Evolutionary conservation across 2,329 filamentous ascomycete species (phyloP), one percentile per base, ranked within the genome.

Genomic region (Paramyrothecium roridum): DNA sequence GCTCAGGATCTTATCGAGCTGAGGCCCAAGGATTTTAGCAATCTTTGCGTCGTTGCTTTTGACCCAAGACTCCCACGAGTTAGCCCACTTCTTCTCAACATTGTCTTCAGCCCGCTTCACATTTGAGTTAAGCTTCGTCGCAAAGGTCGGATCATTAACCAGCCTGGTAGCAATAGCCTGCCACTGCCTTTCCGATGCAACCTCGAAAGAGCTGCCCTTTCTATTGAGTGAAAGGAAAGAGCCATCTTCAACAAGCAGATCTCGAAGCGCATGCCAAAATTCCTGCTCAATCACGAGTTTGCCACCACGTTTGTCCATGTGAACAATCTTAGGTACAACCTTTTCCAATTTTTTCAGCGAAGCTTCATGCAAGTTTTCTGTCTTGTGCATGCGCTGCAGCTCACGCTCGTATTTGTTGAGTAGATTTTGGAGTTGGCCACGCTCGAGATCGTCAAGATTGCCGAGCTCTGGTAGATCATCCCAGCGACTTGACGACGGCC

Each of bases 191-290:
- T 81, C 74, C 0, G 77, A 76, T 3, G 78, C 71, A 19, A 74
- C 61, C 16, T 73, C 65, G 20, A 70, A 72, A n/a, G 66, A 67
- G 17, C 74, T 64, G 2, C 68, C 65, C 3, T 70, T 66, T 30
- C 73, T 72, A 37, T 80, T 73, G 3, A 83, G 61, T 3, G 72
- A 78, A 40, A 83, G 65, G 43, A 84, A 74, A 30, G 72, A 70
- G 2, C 72, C 72, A 47, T 83, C 81, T 1, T 73, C 67, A 20
- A 72, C 72, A 50, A 89, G 79, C 55, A 80, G 76, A 53, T 81
- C 79, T 22, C 77, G 75, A 10, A 91, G 67, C 0, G 86, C 87
- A 54, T 83, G 76, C 81, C 84, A 91, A 57, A 91, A 89, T 3
- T 84, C 79, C 22, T 82, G 76, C 0, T 81, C 73, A 17, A 90